Conservation (phyloP, 306 rosid genomes). For the Fagus sylvatica region DNA sequence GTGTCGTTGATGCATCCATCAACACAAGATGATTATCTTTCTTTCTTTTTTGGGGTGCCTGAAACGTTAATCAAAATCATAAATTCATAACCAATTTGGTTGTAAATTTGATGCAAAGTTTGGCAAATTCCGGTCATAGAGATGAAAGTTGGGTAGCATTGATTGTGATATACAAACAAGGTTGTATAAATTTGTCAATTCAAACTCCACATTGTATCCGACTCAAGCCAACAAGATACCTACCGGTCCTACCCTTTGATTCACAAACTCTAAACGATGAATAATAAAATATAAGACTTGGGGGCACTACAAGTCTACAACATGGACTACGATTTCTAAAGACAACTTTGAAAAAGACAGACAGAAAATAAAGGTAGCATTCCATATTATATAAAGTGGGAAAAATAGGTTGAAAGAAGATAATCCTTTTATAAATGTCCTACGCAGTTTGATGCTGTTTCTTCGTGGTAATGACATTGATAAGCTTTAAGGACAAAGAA, state of each 20-base stretch:
- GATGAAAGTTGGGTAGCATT: not conserved
- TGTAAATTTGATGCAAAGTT: not conserved
- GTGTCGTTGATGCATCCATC: not conserved
- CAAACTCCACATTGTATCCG: too few relatives aligned
- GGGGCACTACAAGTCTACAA: not conserved
- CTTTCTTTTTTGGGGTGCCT: not conserved
- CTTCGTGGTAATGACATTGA: not conserved
- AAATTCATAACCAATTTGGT: not conserved
- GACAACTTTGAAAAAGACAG: constrained; percentile 14
- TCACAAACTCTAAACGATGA: not conserved
- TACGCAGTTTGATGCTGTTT: not conserved
- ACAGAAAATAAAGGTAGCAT: not conserved
- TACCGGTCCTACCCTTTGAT: not conserved
- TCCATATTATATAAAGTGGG: too few relatives aligned
- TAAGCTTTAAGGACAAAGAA: constrained; percentile 5
- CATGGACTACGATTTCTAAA: not conserved
- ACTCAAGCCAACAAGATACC: not conserved
- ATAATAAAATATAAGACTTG: not conserved
- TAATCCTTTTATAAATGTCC: not conserved
- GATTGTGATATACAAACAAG: constrained; percentile 5
- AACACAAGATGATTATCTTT: not conserved
- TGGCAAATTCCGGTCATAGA: not conserved
- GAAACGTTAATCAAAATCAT: too few relatives aligned
- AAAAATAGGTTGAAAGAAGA: not conserved
- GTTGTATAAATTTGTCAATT: not conserved